Evolutionary conservation across 371 early-diverging fungal genomes (phyloP), one percentile per base, ranked within the genome.

Genomic region (Haplosporangium sp.): DNA sequence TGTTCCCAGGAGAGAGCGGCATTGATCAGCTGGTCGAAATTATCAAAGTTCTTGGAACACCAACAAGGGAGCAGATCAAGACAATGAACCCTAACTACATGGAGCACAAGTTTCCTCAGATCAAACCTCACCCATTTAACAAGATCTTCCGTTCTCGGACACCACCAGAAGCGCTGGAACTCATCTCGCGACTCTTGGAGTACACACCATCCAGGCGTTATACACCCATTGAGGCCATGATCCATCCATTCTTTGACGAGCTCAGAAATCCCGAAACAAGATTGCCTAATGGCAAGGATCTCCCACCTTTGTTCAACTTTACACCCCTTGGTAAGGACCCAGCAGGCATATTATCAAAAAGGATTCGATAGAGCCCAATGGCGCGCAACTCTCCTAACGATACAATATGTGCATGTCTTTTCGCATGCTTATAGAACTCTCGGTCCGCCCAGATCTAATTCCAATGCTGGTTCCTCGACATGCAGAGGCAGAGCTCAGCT

Each of bases 11-110:
- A 21, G 99, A 99, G 83, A 95, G 96, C 62, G 98, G 98, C 55
- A 98, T 99, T 63, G 99, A 99, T 81, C 99, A 99, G 84, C 84
- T 99, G 46, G 99, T 99, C 13, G 99, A 99, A 83, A 99, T 99
- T 75, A 99, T 99, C 87, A 98, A 98, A 84, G 95, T 98, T 1
- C 89, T 99, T 23, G 99, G 99, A 38, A 99, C 99, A 13, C 99
- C 99, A 13, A 92, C 96, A 29, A 92, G 94, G 68, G 97, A 98
- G 63, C 98, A 98, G 82, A 94, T 98, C 71, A 87, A 92, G 65
- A 89, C 94, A 50, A 98, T 98, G 97, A 98, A 99, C 82, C 95
- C 95, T 47, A 93, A 94, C 86, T 98, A 98, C 81, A 95, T 95
- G 69, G 98, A 98, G 79, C 98, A 97, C 87, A 95, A 96, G 67